These are phyloP conservation scores for Cerrena zonata DNA, from an alignment of 1,284 basidiomycete genomes.

Conservation along the genomic window DNA sequence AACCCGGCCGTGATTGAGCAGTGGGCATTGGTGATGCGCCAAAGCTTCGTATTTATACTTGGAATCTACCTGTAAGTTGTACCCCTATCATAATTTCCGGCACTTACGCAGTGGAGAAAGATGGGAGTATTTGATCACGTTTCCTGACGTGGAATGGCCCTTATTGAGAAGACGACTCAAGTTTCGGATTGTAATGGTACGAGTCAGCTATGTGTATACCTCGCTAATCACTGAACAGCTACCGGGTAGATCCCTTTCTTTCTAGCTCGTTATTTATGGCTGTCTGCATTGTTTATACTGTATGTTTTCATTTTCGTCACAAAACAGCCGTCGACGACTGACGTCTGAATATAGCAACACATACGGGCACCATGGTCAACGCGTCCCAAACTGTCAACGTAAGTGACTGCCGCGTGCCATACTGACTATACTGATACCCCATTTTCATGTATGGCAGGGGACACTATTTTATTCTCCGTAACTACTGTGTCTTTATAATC, in stretches of 20 bases:
- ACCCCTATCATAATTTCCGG: background rate
- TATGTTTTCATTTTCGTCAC: background rate
- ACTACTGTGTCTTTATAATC: background rate
- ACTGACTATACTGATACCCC: background rate
- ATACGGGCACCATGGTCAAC: too few relatives aligned
- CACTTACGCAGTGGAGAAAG: background rate
- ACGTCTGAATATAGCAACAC: background rate
- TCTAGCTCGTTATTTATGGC: conserved; percentile 2
- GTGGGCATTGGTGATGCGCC: background rate
- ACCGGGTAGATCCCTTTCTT: conserved; percentile 1
- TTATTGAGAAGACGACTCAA: background rate
- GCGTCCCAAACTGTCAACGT: background rate
- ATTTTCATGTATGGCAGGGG: background rate
- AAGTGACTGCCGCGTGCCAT: background rate
- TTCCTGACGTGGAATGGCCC: background rate
- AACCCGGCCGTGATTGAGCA: background rate
- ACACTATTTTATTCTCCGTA: conserved; percentile 1
- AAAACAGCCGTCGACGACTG: background rate
- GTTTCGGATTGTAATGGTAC: conserved; percentile 3
- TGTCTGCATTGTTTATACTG: background rate
- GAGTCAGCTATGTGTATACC: background rate
- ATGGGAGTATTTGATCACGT: conserved; percentile 6
- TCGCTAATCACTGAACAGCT: background rate
- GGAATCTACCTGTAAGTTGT: conserved; percentile 4
- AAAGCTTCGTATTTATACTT: conserved; percentile 1